Conservation (phyloP, 2,329 filamentous ascomycete genomes). For the Clonostachys rosea region DNA sequence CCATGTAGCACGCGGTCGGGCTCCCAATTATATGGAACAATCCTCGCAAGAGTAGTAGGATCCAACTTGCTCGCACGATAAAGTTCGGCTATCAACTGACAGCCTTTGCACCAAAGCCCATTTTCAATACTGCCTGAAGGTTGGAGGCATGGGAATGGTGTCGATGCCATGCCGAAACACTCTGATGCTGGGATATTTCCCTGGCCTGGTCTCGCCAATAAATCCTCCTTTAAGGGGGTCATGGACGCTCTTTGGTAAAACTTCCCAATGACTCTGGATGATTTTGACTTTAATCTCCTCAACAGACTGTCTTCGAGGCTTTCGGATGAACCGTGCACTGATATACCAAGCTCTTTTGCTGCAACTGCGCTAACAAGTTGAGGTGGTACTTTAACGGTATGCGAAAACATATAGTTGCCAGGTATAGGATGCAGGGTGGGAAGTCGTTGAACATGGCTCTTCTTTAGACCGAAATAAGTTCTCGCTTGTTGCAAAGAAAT, state of each 20-base stretch:
- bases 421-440: background rate
- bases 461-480: background rate
- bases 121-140: background rate
- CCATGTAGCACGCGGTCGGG: background rate
- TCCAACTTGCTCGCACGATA: background rate
- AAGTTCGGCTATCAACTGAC: background rate
- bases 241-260: background rate
- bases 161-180: conserved; percentile 5
- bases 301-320: background rate
- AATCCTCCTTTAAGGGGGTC: background rate
- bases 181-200: background rate
- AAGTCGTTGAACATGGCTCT: background rate
- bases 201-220: background rate
- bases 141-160: conserved; percentile 2
- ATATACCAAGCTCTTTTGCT: conserved; percentile 1
- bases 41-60: background rate
- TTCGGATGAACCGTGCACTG: conserved; percentile 1
- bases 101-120: conserved; percentile 5
- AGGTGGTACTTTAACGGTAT: background rate
- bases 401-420: background rate
- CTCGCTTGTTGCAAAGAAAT: background rate
- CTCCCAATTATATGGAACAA: background rate
- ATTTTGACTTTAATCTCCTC: background rate
- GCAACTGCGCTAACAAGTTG: conserved; percentile 3
- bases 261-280: background rate